Percentiles rank a stretch among this genome's conserved stretches.
Conservation (phyloP, 2,329 filamentous ascomycete species). For the Aspergillus melleus region DNA sequence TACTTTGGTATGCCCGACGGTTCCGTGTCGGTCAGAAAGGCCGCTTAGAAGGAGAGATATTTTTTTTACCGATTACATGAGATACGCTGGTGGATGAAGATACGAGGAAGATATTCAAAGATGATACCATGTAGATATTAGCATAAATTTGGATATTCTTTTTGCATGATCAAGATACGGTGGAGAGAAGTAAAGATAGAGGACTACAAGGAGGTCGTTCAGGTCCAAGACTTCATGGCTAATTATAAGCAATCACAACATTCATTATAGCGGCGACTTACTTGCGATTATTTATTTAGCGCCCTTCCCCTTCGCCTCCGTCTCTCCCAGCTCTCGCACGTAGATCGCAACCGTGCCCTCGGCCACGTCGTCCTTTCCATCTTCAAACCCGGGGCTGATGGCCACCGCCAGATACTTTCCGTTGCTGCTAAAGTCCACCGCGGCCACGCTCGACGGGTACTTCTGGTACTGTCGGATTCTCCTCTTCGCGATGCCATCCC, state of each 20-base stretch:
- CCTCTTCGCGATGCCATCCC: conserved; percentile 89
- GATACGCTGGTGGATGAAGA: not conserved
- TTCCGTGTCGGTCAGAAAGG: conserved; percentile 57
- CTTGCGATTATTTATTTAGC: conserved; percentile 55
- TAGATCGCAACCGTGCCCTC: conserved; percentile 74
- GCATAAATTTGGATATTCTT: conserved; percentile 8
- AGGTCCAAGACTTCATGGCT: not conserved
- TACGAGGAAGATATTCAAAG: conserved; percentile 8
- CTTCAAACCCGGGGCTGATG: conserved; percentile 83
- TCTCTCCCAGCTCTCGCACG: conserved; percentile 80
- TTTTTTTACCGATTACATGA: not conserved
- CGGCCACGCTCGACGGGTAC: conserved; percentile 75
- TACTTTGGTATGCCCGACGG: conserved; percentile 93
- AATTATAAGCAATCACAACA: conserved; percentile 1
- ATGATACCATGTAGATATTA: conserved; percentile 22
- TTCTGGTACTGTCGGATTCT: conserved; percentile 87
- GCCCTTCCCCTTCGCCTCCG: conserved; percentile 83
- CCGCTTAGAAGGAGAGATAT: conserved; percentile 19
- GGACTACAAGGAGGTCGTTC: not conserved
- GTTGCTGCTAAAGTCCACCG: conserved; percentile 73
- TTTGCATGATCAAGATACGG: not conserved
- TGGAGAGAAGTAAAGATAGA: not conserved
- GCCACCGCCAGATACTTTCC: conserved; percentile 78
- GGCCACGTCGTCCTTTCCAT: conserved; percentile 74
- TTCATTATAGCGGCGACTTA: conserved; percentile 9